Base-by-base conservation (phyloP, 352 stramenopile genomes). In the Globisporangium spiculum region DNA sequence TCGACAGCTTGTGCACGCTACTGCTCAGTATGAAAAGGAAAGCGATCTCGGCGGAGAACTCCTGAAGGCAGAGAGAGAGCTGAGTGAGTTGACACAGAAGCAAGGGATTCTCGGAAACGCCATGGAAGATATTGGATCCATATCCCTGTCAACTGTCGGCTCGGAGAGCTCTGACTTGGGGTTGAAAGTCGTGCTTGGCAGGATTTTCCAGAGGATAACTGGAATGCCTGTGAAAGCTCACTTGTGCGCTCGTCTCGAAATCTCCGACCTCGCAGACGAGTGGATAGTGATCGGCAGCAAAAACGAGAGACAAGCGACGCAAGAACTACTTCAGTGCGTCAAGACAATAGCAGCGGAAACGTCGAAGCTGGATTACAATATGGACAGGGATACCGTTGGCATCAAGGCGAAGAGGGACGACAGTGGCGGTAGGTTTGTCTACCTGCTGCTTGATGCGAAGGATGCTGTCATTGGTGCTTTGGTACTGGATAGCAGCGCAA, bases 261-360 rank as follows among this genome's bases (percentile, higher is more conserved):
- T 4, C 4, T n/a, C 41, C 8, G 36, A 50, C 1, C 0, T 10
- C 12, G 5, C 8, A 30, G 9, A 6, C 22, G 7, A 50, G 18
- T 69, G 64, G 64, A 26, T 44, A 27, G 38, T 64, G n/a, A 46
- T 64, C 14, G 64, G 41, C 10, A 36, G 12, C 38, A 38, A 36
- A 18, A 22, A n/a, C 18, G n/a, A 59, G 10, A 12, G 9, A 4
- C 2, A 64, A 2, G 1, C 38, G 16, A 24, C 24, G 2, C 55
- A 63, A n/a, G 64, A 63, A 2, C 14, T 69, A 12, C 55, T 69
- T 6, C 38, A 34, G 6, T 52, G 44, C 16, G 22, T 58, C 4
- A 27, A n/a, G 50, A 6, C 18, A 12, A 7, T 8, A 20, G 34
- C 10, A 2, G 44, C 22, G 9, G 50, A 38, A n/a, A 12, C 12